Base-by-base conservation (phyloP, 2,329 filamentous ascomycete genomes). In the Apiospora koreana region DNA sequence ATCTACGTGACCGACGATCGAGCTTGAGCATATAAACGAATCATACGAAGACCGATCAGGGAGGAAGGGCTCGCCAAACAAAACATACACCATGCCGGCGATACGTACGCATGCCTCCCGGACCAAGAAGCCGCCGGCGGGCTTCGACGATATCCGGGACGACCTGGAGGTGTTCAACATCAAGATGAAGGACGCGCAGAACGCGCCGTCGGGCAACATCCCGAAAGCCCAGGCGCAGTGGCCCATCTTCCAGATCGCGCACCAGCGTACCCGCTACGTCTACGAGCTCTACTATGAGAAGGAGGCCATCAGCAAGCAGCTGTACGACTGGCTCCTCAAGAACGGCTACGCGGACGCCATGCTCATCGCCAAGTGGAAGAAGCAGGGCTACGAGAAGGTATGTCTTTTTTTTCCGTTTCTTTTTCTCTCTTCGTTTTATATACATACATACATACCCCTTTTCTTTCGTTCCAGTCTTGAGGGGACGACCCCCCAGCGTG, bases 301-400 rank as follows among this genome's bases (percentile, higher is more conserved):
- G 83, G 94, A 98, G 83, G 95, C 95, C 68, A 98, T 99, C 80
- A 93, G 90, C 82, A 95, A 93, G 83, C 86, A 92, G 82, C 86
- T 99, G 25, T 99, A 99, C 82, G 96, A 98, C 76, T 99, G 94
- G 92, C 85, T 98, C 74, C 85, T 99, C 71, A 99, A 99, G 88
- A 98, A 99, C 79, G 91, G 92, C 67, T 98, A 99, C 80, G 96
- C 95, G 6, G 96, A 99, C 82, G 90, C 93, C 64, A 96, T 95
- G 85, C 85, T 99, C 79, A 98, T 99, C 79, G 96, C 96, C 18
- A 99, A 99, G 85, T 99, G 96, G 96, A 99, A 99, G 89, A 99
- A 99, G 85, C 93, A 97, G 78, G 96, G 96, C 21, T 99, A 99
- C 78, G 96, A 99, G 83, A 98, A 98, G 91, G 93, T 94, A 81